A percentile compares a stretch with the other conserved stretches of the same genome.
Conservation (phyloP, 352 stramenopile species). For the Globisporangium yorkense region DNA sequence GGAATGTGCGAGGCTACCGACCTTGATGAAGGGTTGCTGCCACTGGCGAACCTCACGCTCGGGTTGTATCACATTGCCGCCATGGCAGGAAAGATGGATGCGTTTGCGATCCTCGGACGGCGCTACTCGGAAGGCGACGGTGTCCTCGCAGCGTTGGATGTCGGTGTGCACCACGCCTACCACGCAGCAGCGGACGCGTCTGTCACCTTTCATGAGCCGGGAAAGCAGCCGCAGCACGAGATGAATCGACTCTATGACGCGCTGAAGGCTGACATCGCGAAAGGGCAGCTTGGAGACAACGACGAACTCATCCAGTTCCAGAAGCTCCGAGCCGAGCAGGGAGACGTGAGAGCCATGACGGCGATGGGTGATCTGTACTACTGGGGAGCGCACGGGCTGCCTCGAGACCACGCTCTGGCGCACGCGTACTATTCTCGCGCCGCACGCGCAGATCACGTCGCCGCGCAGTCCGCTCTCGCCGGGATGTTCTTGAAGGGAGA, state of each 20-base stretch:
- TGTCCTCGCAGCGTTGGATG: slow-evolving; percentile 18
- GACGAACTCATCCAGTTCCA: slow-evolving; percentile 88
- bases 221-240: slow-evolving; percentile 74
- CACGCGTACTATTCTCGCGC: slow-evolving; percentile 73
- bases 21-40: not conserved
- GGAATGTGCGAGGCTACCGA: not conserved
- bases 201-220: slow-evolving; percentile 49
- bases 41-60: slow-evolving; percentile 15
- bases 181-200: slow-evolving; percentile 43
- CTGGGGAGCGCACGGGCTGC: slow-evolving; percentile 74
- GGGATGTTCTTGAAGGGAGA: slow-evolving; percentile 88
- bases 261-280: slow-evolving; percentile 30
- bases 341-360: slow-evolving; percentile 71
- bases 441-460: slow-evolving; percentile 45
- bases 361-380: slow-evolving; percentile 89
- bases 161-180: slow-evolving; percentile 54
- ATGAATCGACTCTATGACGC: slow-evolving; percentile 72
- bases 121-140: slow-evolving; percentile 26
- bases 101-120: slow-evolving; percentile 48
- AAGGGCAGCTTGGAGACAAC: slow-evolving; percentile 68
- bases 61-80: slow-evolving; percentile 52
- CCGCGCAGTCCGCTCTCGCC: slow-evolving; percentile 60
- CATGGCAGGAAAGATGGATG: slow-evolving; percentile 28
- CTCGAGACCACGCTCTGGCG: slow-evolving; percentile 62
- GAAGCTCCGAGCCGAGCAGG: slow-evolving; percentile 66